phyloP scores from a whole-genome alignment of 1,139 yeast genomes.

The Meyerozyma sp. region DNA sequence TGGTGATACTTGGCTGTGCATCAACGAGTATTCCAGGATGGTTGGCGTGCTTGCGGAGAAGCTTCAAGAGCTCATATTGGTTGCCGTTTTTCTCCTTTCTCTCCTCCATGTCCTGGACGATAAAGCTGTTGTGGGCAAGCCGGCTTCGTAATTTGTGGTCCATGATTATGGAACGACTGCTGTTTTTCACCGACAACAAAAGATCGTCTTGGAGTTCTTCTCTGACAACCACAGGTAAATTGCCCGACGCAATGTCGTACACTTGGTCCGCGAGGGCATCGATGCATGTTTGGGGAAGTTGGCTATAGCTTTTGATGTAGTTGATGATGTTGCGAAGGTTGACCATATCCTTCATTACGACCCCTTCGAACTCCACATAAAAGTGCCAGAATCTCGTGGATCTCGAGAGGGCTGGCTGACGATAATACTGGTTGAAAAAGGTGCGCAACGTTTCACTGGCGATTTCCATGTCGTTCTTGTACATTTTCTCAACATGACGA shows the following conservation, averaged over 20 bases:
- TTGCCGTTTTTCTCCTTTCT: conserved; percentile 6
- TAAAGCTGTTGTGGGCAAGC: conserved; percentile 17
- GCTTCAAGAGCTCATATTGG: conserved; percentile 25
- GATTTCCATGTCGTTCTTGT: conserved; percentile 4
- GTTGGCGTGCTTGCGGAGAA: conserved; percentile 43
- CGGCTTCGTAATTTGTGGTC: conserved; percentile 21
- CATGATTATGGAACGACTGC: conserved; percentile 20
- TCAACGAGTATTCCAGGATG: conserved; percentile 55
- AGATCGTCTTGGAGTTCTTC: conserved; percentile 15
- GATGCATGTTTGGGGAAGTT: conserved; percentile 42
- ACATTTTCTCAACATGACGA: conserved; percentile 3
- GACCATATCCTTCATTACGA: conserved; percentile 31
- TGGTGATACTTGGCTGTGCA: conserved; percentile 52
- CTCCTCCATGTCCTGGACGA: conserved; percentile 12
- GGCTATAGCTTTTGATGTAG: conserved; percentile 36
- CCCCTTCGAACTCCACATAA: conserved; percentile 48
- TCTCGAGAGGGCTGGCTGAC: conserved; percentile 26
- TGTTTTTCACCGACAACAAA: conserved; percentile 19
- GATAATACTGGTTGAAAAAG: conserved; percentile 34
- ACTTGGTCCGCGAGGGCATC: conserved; percentile 27
- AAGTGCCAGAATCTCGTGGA: conserved; percentile 53
- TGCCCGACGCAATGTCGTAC: conserved; percentile 19
- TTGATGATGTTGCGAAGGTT: conserved; percentile 40
- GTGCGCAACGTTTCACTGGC: background rate
- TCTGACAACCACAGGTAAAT: conserved; percentile 13